Conservation (phyloP, 257 asterid species). For the Forsythia viridissima region DNA sequence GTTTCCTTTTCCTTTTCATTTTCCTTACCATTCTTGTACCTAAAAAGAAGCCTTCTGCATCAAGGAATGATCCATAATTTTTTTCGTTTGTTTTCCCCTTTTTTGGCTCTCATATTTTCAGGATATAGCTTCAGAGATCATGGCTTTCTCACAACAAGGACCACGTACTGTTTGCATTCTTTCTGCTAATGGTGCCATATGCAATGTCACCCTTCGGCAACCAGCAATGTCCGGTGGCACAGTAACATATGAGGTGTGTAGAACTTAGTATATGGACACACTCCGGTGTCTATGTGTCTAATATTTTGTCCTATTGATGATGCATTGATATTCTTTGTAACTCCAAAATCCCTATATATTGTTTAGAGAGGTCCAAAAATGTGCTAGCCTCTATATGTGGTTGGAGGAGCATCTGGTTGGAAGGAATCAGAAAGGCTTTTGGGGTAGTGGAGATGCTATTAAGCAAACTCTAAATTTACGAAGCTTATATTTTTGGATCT, state of each 20-base stretch:
- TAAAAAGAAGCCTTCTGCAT: neutral
- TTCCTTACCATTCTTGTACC: neutral
- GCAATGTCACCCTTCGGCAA: constrained; percentile 79
- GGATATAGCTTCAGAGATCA: constrained; percentile 77
- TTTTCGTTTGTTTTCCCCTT: neutral
- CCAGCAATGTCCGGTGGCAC: constrained; percentile 72
- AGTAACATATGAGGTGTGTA: constrained; percentile 79
- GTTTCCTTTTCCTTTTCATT: neutral
- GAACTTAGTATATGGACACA: neutral
- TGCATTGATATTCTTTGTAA: neutral
- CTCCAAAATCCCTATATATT: neutral
- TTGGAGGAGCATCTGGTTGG: too few species aligned
- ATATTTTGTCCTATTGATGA: neutral
- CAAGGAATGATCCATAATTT: neutral
- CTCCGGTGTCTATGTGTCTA: neutral
- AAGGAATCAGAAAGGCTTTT: too few species aligned
- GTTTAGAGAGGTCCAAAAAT: neutral
- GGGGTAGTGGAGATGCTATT: too few species aligned
- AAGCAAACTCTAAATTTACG: too few species aligned
- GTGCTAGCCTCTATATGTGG: too few species aligned
- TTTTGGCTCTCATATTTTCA: constrained; percentile 31
- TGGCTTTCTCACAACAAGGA: constrained; percentile 88
- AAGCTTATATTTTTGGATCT: too few species aligned
- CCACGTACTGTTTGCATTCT: constrained; percentile 83
- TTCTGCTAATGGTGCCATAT: constrained; percentile 80